Evolutionary conservation across 768 basidiomycete species (phyloP), one percentile per base, ranked within the genome.

Genomic region (Leccinum pellstonianum): DNA sequence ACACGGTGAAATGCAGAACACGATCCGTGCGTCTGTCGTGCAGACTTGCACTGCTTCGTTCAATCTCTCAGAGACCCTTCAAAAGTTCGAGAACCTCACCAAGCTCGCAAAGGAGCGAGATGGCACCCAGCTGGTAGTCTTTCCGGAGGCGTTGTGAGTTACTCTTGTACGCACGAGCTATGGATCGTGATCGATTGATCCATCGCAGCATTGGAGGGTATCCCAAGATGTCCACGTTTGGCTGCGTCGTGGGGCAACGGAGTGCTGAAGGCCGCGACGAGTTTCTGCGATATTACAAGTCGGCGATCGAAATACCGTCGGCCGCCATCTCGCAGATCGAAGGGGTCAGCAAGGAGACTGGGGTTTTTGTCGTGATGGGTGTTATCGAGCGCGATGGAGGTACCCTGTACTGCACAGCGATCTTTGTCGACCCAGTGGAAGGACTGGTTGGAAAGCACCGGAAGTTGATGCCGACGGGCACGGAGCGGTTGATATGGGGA

Each of bases 401-500:
- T 46, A 46, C 43, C 11, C 43, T 53, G 17, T 87, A 85, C 62
- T 88, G 86, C 69, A 83, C 84, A 0, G 81, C 70, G 9, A 74
- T 46, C 86, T 86, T 85, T 68, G 77, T 86, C 23, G 79, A 83
- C 63, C 83, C 86, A 0, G 60, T 63, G 17, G 63, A 77, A 47
- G 86, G 86, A 46, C 76, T 79, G 27, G 67, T 86, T n/a, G 84
- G 77, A 38, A 86, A 86, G 67, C 84, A 87, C 66, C 78, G 87
- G 15, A 88, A 88, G 73, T 66, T 88, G 23, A 74, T 85, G 64
- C 87, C 87, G 3, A 88, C 87, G 8, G 86, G 76, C 0, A 62
- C 75, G 54, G 87, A 88, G 66, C 75, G 85, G 25, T 66, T 85
- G 14, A 78, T 88, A 35, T 88, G 86, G 87, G 85, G 84, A 4